Evolutionary conservation across 225 moss, liverwort and hornwort genomes (phyloP).

Genomic region (Thuidium tamariscinum): DNA sequence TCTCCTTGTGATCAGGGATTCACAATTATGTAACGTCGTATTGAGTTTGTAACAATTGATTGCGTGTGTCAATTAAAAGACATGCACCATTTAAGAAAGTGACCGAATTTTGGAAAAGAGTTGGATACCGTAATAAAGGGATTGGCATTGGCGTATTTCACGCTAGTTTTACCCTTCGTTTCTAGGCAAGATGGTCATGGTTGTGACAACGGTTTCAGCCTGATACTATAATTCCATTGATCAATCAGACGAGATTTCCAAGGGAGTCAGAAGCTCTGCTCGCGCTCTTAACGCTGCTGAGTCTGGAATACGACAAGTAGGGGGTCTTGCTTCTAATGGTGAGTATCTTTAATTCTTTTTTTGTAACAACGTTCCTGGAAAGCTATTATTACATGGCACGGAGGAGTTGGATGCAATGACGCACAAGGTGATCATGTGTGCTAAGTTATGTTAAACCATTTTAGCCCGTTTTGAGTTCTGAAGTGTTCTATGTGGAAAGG

Average conservation of each 20-base stretch:
- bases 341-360: background rate
- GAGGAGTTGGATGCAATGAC: background rate
- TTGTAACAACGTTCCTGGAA: background rate
- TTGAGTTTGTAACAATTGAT: background rate
- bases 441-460: background rate
- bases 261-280: constrained; percentile 74
- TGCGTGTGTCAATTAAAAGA: background rate
- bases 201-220: background rate
- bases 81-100: background rate
- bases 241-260: constrained; percentile 74
- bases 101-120: background rate
- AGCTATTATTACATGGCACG: background rate
- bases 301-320: constrained; percentile 60
- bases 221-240: background rate
- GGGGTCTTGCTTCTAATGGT: constrained; percentile 67
- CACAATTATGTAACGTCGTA: background rate
- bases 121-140: background rate
- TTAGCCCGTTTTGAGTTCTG: background rate
- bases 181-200: background rate
- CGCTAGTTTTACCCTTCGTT: background rate
- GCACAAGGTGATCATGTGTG: background rate
- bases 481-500: background rate
- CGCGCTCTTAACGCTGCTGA: constrained; percentile 69
- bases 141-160: background rate
- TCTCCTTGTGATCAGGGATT: background rate